Base-by-base conservation (phyloP, 768 basidiomycete genomes). In the Xerocomellus amylosporus region DNA sequence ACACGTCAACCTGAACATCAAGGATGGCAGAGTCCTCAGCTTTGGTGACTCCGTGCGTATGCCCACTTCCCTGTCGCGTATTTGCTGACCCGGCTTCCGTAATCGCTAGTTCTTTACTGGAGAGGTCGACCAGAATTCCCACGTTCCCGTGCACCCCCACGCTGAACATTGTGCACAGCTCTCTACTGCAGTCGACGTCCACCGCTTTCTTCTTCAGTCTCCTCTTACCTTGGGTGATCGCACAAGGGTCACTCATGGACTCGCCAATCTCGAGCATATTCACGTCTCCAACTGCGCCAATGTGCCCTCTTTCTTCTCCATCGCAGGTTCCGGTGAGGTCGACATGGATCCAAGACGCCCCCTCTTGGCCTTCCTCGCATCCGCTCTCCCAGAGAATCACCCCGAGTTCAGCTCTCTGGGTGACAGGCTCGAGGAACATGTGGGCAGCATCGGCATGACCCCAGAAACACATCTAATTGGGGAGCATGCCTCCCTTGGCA, bases 1-100 rank as follows among this genome's bases (percentile, higher is more conserved):
- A 28, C 88, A 97, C 71, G 83, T 97, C 76, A 98, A 98, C 70
- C 73, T 99, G 66, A 97, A 98, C 75, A 77, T 98, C 71, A 86
- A 86, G 72, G 81, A 89, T 51, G 93, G 92, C 41, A 73, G 80
- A 61, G 81, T 98, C 19, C 65, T 98, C 44, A 94, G 92, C 1
- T 92, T 86, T 63, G 94, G 94, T 42, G 88, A 87, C 67, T 94
- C 92, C 59, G 90, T 92, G 62, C 56, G 87, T 78, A 17, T 54
- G 1, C 12, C 37, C 33, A 1, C 24, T 26, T 5, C 4, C 44
- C 34, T 34, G 59, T 49, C 41, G 53, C 56, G 39, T 41, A 44
- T 26, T n/a, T 30, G 26, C 30, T 60, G 49, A 60, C 46, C 47
- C 58, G 50, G 2, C 14, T 52, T 40, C 33, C 51, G 39, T 52